These are phyloP conservation scores for Plasmodium fragile DNA, from an alignment of 169 alveolate species.

Conservation along the genomic window DNA sequence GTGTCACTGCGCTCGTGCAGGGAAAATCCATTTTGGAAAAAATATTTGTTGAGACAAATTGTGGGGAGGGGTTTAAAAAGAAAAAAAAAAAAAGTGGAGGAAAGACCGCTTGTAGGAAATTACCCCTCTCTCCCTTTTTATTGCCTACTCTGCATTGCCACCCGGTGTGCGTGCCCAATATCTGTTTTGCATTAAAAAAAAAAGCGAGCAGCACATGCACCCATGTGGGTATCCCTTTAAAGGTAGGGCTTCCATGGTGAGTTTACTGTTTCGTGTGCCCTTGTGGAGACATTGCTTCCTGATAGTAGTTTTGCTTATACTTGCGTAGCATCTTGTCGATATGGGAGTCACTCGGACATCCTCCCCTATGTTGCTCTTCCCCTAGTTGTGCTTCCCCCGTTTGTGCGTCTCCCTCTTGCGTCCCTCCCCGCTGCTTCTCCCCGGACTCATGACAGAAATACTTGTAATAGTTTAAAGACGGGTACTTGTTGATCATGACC, in stretches of 20 bases:
- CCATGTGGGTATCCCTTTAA: neutral
- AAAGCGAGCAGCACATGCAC: neutral
- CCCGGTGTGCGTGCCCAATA: neutral
- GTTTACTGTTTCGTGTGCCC: neutral
- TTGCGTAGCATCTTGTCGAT: slow-evolving; percentile 11
- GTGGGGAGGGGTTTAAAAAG: neutral
- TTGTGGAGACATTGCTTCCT: neutral
- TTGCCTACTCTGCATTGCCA: neutral
- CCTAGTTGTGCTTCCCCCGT: neutral
- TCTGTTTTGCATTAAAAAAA: neutral
- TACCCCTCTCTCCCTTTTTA: neutral
- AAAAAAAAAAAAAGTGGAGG: neutral
- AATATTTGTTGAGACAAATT: neutral
- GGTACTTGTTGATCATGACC: slow-evolving; percentile 81
- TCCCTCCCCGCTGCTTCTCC: neutral
- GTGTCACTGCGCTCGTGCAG: neutral
- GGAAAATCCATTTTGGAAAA: neutral
- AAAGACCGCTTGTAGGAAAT: neutral
- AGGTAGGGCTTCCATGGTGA: neutral
- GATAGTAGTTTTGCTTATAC: slow-evolving; percentile 36
- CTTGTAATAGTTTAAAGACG: slow-evolving; percentile 82
- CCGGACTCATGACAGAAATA: slow-evolving; percentile 45
- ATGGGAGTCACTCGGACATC: neutral
- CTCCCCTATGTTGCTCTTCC: neutral
- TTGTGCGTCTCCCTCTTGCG: neutral